phyloP scores from a whole-genome alignment of 352 stramenopile genomes.

The Phytophthora lateralis region DNA sequence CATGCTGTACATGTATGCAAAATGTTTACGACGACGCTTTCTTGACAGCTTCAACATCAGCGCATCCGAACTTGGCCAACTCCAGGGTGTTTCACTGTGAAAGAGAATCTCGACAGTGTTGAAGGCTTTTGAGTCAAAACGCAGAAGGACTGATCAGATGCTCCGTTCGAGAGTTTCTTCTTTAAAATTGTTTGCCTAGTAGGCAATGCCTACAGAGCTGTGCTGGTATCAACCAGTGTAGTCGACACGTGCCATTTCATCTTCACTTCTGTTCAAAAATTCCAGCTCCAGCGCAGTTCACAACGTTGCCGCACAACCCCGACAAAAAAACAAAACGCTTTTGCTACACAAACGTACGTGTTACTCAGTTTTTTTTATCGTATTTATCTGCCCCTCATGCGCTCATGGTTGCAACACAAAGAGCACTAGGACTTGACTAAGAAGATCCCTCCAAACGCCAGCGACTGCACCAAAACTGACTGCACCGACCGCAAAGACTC shows the following conservation, averaged over 20 bases:
- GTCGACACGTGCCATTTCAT: too few relatives aligned
- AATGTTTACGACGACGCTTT: conserved; percentile 29
- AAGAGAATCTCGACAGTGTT: too few relatives aligned
- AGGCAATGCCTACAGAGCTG: too few relatives aligned
- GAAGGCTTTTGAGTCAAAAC: too few relatives aligned
- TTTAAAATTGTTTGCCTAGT: too few relatives aligned
- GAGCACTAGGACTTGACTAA: conserved; percentile 11
- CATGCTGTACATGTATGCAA: conserved; percentile 5
- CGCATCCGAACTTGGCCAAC: not conserved
- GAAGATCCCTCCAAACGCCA: not conserved
- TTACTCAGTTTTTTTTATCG: conserved; percentile 5
- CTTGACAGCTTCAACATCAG: conserved; percentile 16
- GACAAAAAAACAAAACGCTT: too few relatives aligned
- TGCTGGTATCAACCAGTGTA: too few relatives aligned
- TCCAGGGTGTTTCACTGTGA: not conserved
- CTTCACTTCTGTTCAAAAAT: too few relatives aligned
- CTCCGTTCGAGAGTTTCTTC: too few relatives aligned
- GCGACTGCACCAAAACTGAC: conserved; percentile 1
- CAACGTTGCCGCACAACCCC: too few relatives aligned
- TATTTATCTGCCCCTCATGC: conserved; percentile 2
- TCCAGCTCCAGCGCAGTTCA: too few relatives aligned
- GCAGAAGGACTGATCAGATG: too few relatives aligned
- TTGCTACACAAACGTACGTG: conserved; percentile 12
- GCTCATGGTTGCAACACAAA: conserved; percentile 6
- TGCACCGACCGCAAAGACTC: not conserved